phyloP scores from a whole-genome alignment of 176 grass and related monocot species.

The Avena insularis region DNA sequence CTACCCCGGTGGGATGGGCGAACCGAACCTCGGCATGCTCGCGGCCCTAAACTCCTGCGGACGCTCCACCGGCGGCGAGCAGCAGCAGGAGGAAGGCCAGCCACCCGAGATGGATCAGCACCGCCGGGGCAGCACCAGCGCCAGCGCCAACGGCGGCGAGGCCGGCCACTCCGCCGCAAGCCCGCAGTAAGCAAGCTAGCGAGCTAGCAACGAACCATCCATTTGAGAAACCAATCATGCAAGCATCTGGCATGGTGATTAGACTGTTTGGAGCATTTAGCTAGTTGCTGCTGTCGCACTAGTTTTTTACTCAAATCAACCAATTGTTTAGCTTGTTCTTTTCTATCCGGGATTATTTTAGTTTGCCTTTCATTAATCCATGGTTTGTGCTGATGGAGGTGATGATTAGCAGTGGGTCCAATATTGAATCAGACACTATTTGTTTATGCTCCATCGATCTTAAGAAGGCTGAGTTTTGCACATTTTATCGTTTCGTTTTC shows the following conservation, averaged over 20 bases:
- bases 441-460: conserved; percentile 12
- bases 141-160: conserved; percentile 50
- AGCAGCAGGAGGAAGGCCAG: conserved; percentile 30
- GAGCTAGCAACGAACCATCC: not conserved
- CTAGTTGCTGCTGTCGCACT: conserved; percentile 45
- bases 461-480: conserved; percentile 1
- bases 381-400: conserved; percentile 50
- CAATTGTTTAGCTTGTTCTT: conserved; percentile 60
- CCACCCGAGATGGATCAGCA: conserved; percentile 38
- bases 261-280: conserved; percentile 44
- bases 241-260: conserved; percentile 42
- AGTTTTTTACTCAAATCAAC: conserved; percentile 47
- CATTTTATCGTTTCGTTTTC: not conserved
- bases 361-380: conserved; percentile 55
- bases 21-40: conserved; percentile 84
- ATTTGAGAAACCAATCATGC: conserved; percentile 24
- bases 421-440: conserved; percentile 34
- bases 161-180: conserved; percentile 44
- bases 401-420: conserved; percentile 56
- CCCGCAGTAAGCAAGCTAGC: conserved; percentile 51
- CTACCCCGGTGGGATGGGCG: conserved; percentile 64
- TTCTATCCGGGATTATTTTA: conserved; percentile 42
- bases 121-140: conserved; percentile 27
- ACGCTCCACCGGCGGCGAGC: conserved; percentile 49
- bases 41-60: conserved; percentile 67